Conservation (phyloP, 2,329 filamentous ascomycete species). For the Colletotrichum sp. region DNA sequence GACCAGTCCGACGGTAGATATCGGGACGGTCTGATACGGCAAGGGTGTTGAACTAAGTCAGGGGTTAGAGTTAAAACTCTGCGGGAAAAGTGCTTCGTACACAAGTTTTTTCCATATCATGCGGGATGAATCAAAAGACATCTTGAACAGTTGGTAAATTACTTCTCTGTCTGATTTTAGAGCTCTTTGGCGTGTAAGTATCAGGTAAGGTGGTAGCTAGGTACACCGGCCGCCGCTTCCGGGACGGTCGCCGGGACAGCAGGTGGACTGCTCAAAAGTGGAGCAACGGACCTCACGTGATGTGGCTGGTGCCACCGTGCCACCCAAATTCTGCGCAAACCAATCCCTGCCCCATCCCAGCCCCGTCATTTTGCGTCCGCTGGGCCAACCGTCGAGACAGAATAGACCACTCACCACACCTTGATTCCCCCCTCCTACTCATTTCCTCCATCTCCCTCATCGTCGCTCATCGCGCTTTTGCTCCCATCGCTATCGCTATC, state of each 20-base stretch:
- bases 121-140: not conserved
- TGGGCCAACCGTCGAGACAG: slow-evolving; percentile 9
- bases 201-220: not conserved
- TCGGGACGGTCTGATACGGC: not conserved
- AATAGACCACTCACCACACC: slow-evolving; percentile 19
- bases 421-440: slow-evolving; percentile 21
- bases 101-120: not conserved
- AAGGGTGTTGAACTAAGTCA: not conserved
- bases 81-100: not conserved
- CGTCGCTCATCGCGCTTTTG: slow-evolving; percentile 20
- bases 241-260: slow-evolving; percentile 19
- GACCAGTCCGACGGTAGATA: not conserved
- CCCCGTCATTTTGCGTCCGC: slow-evolving; percentile 23
- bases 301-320: slow-evolving; percentile 17
- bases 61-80: not conserved
- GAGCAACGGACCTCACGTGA: slow-evolving; percentile 7
- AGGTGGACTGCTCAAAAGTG: not conserved
- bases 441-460: slow-evolving; percentile 20
- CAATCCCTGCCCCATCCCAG: slow-evolving; percentile 21
- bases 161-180: not conserved
- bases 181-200: not conserved
- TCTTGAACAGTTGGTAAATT: rapidly evolving
- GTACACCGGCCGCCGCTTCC: slow-evolving; percentile 1
- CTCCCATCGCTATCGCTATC: slow-evolving; percentile 18
- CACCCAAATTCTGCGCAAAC: slow-evolving; percentile 8